phyloP scores from a whole-genome alignment of 2,329 filamentous ascomycete genomes.

The Cytospora paraplurivora region DNA sequence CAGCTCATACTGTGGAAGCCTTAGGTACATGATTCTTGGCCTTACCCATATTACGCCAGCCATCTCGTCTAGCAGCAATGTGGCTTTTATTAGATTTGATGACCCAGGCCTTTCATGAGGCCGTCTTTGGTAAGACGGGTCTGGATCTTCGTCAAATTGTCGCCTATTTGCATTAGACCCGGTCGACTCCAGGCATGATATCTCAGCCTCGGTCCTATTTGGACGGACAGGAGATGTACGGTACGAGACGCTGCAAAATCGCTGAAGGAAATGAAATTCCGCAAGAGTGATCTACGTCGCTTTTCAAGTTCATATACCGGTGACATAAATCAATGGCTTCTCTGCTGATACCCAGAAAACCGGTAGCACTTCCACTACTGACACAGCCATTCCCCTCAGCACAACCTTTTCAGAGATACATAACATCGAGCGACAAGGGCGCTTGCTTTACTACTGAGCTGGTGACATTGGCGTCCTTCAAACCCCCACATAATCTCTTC shows the following conservation, averaged over 20 bases:
- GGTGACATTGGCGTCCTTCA: constrained; percentile 46
- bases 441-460: constrained; percentile 49
- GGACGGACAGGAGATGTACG: too few species aligned
- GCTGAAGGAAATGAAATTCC: not conserved
- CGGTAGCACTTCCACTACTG: not conserved
- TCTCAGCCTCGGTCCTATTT: not conserved
- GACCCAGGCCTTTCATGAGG: not conserved
- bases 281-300: constrained; percentile 9
- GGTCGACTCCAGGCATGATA: not conserved
- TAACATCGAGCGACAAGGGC: constrained; percentile 47
- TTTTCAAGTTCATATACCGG: constrained; percentile 7
- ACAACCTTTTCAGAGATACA: constrained; percentile 41
- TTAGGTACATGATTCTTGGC: not conserved
- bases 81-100: constrained; percentile 4
- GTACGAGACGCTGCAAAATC: too few species aligned
- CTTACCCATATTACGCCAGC: constrained; percentile 22
- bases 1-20: not conserved
- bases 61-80: constrained; percentile 22
- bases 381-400: constrained; percentile 3
- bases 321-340: not conserved
- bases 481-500: constrained; percentile 44
- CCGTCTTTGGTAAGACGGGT: constrained; percentile 2
- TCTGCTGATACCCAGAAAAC: not conserved
- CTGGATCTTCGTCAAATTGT: constrained; percentile 1
- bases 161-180: not conserved